phyloP scores from a whole-genome alignment of 495 filamentous ascomycete species.

The Penicillium atrosanguineum region DNA sequence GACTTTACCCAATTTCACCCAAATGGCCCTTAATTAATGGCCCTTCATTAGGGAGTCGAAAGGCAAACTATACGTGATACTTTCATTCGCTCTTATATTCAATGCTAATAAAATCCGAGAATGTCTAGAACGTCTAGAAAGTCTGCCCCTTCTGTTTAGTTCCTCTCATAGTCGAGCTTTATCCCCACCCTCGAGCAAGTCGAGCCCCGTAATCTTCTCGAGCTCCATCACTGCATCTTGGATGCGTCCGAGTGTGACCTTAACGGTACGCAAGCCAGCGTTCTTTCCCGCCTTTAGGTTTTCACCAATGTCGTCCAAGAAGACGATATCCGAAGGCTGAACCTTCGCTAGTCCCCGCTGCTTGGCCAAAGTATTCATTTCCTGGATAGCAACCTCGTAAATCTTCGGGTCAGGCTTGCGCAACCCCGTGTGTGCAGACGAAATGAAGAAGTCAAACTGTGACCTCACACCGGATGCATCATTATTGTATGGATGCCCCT shows the following conservation, averaged over 20 bases:
- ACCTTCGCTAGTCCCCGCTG: constrained; percentile 54
- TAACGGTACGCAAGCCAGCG: constrained; percentile 78
- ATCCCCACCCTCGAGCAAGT: constrained; percentile 46
- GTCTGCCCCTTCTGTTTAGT: not conserved
- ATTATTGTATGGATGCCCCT: constrained; percentile 55
- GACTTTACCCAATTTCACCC: not conserved
- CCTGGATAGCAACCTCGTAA: constrained; percentile 68
- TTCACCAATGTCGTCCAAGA: constrained; percentile 94
- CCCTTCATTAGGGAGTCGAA: too few species aligned
- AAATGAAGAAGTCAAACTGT: constrained; percentile 81
- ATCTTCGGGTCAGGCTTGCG: constrained; percentile 83
- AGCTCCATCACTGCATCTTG: constrained; percentile 72
- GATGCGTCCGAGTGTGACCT: constrained; percentile 73
- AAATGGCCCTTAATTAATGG: not conserved
- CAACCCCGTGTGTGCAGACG: constrained; percentile 79
- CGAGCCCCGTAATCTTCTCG: constrained; percentile 57
- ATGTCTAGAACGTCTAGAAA: not conserved
- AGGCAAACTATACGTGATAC: not conserved
- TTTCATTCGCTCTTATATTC: not conserved
- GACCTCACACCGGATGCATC: constrained; percentile 49
- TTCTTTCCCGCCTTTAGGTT: constrained; percentile 80
- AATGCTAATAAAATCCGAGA: not conserved
- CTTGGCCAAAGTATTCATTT: constrained; percentile 60
- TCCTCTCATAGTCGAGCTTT: constrained; percentile 35
- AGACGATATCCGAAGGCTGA: constrained; percentile 68